Percentiles rank a stretch among this genome's conserved stretches.
Conservation (phyloP, 495 filamentous ascomycete genomes). For the Pseudomonodictys pantanalensis region DNA sequence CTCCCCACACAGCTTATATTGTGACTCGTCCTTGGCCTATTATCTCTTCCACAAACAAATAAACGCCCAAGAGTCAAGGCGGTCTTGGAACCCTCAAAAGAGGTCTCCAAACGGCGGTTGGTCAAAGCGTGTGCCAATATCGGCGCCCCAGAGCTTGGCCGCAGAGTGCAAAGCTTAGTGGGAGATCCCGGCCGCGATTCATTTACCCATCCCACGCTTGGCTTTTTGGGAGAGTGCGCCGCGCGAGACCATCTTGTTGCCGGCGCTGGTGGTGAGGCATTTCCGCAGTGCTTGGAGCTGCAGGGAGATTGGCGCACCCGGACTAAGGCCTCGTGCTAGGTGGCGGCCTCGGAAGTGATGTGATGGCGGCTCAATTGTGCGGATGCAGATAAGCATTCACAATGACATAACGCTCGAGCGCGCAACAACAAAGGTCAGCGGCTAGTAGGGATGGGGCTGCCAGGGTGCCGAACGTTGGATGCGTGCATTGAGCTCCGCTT, state of each 20-base stretch:
- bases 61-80: too few species aligned
- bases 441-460: neutral
- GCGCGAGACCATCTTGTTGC: neutral
- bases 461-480: neutral
- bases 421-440: neutral
- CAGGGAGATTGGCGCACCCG: neutral
- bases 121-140: too few species aligned
- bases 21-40: too few species aligned
- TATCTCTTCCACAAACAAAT: too few species aligned
- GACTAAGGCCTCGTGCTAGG: neutral
- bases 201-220: neutral
- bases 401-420: conserved; percentile 1
- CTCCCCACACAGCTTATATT: too few species aligned
- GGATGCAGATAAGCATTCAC: conserved; percentile 6
- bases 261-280: neutral
- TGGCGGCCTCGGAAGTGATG: neutral
- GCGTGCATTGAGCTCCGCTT: neutral
- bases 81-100: too few species aligned
- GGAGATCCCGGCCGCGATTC: neutral
- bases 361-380: neutral
- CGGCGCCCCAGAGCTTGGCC: conserved; percentile 6
- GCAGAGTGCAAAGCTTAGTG: conserved; percentile 5
- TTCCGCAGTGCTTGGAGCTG: neutral
- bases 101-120: too few species aligned
- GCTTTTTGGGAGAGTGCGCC: neutral